Evolutionary conservation across 2,329 filamentous ascomycete species (phyloP), one percentile per base, ranked within the genome.

Genomic region (Fusarium mexicanum): DNA sequence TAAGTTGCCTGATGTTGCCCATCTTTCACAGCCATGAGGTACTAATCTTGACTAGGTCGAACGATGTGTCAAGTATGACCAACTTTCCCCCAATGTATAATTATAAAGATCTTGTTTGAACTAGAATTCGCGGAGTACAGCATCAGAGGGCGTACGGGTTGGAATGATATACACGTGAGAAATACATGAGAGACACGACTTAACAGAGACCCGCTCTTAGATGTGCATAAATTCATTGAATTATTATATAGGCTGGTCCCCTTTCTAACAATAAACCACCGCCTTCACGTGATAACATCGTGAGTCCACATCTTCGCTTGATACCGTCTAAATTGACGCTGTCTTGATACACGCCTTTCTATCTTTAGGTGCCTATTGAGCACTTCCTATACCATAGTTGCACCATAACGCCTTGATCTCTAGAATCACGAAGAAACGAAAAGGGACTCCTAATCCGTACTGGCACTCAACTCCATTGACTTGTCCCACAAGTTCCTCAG

Each of bases 21-120:
- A 44, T 35, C 18, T 22, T 38, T 8, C 17, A 18, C 12, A 35
- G 14, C 12, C 7, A 18, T 17, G 24, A 16, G 4, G 46, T 70
- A n/a, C 71, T 51, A 71, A 67, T 54, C 26, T 55, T 11, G 9
- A 16, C 41, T 64, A 93, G 91, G 93, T 96, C 40, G 95, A 98
- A 83, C 88, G 90, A 79, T 97, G 94, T 81, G 95, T 98, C 78
- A 96, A 95, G 81, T 97, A 96, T 76, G 95, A 98, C 83, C 88
- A 94, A 73, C 85, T 98, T 69, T 94, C 94, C 55, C 95, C 95
- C 6, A 98, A 97, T 85, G 91, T 97, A 73, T 98, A 85, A 80
- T 72, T 57, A 55, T 57, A n/a, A 69, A 68, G 41, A 54, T 55
- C 55, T 47, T 73, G 35, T 59, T 51, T 64, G 47, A 55, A 69